Evolutionary conservation across 371 early-diverging fungal species (phyloP), one percentile per base, ranked within the genome.

Genomic region (Lichtheimia corymbifera): DNA sequence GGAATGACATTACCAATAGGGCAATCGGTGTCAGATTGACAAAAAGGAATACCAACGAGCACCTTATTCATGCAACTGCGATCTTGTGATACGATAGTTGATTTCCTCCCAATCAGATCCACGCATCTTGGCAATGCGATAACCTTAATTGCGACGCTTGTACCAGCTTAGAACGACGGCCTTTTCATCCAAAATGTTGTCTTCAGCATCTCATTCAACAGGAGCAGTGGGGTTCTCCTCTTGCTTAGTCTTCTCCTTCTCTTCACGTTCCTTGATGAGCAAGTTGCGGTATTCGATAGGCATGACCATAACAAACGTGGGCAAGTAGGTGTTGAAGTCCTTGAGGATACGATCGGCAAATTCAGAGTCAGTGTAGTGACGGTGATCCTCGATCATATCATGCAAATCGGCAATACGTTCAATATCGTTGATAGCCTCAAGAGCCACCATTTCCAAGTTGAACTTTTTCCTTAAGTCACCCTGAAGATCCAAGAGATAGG

Each of bases 1-100:
- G 98, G 98, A 63, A 98, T 97, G 61, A 96, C 90, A 82, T 98
- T 98, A 59, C 93, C 92, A 53, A 98, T 95, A 20, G 98, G 98
- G 72, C 98, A 97, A 20, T 97, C 98, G 43, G 90, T 88, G 68
- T 96, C 93, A 12, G 93, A 92, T 82, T 97, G 97, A 74, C 98
- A 97, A 87, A 96, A 96, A 24, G 98, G 97, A 18, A 96, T 89
- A 77, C 98, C 98, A 72, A 56, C 98, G 89, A 17, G 97, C 94
- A 27, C 96, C 95, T 77, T 98, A 97, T 53, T 91, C 89, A 66
- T 93, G 90, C 40, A 97, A 85, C 65, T 93, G 89, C 50, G 84
- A 81, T 18, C 85, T 83, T 20, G 83, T 83, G 64, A 97, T 80
- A 49, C 98, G 91, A 28, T 87, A 74, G 65, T 90, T 93, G 80